phyloP scores from a whole-genome alignment of 192 early-diverging fungal genomes.

The Ambispora gerdemannii region DNA sequence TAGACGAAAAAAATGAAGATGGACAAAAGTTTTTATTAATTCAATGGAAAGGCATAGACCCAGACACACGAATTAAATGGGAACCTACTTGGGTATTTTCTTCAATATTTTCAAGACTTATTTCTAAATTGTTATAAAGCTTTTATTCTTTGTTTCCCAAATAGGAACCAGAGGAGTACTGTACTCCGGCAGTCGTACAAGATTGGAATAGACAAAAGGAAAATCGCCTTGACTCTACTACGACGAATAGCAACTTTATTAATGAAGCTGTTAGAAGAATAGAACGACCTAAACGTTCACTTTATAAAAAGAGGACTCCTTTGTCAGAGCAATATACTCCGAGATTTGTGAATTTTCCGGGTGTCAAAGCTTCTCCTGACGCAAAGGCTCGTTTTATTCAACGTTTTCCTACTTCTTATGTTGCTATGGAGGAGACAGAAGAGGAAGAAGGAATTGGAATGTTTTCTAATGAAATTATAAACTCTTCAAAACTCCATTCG shows the following conservation, averaged over 20 bases:
- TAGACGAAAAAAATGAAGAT: background rate
- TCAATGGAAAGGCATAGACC: background rate
- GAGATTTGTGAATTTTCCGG: too few species aligned
- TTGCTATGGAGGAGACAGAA: too few species aligned
- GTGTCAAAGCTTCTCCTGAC: too few species aligned
- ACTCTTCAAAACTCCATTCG: background rate
- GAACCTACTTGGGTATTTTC: background rate
- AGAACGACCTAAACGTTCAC: too few species aligned
- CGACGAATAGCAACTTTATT: background rate
- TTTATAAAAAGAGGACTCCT: too few species aligned
- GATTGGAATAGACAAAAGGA: background rate
- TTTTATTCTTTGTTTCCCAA: background rate
- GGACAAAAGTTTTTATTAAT: background rate
- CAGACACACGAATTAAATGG: background rate
- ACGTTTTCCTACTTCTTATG: too few species aligned
- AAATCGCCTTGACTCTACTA: background rate
- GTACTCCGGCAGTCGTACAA: background rate
- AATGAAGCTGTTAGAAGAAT: background rate
- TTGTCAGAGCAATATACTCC: too few species aligned
- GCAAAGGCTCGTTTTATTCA: too few species aligned
- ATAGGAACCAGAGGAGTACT: background rate
- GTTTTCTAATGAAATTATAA: background rate
- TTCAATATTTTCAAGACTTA: background rate
- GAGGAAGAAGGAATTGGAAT: too few species aligned
- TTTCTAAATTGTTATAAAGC: background rate